Conservation (phyloP, 176 grass and related monocot species). For the Oryza coarctata region DNA sequence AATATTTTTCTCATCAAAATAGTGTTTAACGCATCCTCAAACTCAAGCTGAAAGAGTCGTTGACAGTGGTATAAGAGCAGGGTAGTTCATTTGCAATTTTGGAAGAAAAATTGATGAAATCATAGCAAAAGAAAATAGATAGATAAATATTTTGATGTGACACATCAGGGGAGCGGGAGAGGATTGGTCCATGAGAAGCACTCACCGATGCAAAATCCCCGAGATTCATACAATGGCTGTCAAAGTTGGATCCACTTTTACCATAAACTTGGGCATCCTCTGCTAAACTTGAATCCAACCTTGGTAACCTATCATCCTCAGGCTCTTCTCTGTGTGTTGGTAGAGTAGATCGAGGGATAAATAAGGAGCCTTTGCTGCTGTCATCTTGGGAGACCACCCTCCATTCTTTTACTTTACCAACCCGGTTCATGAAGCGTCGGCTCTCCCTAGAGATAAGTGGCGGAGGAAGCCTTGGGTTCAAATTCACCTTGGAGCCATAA, state of each 20-base stretch:
- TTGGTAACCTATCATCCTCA: slow-evolving; percentile 84
- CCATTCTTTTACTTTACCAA: slow-evolving; percentile 62
- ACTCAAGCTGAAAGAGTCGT: slow-evolving; percentile 4
- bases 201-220: slow-evolving; percentile 63
- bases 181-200: not conserved
- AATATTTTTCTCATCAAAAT: slow-evolving; percentile 4
- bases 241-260: slow-evolving; percentile 31
- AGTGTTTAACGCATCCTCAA: not conserved
- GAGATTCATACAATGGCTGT: slow-evolving; percentile 43
- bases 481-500: slow-evolving; percentile 87
- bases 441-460: slow-evolving; percentile 83
- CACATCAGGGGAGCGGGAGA: not conserved
- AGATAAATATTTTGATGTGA: slow-evolving; percentile 4
- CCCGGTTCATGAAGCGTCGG: slow-evolving; percentile 61
- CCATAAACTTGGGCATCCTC: slow-evolving; percentile 48
- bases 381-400: slow-evolving; percentile 54
- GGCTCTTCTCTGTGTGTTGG: slow-evolving; percentile 93
- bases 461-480: slow-evolving; percentile 96
- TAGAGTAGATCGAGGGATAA: slow-evolving; percentile 64
- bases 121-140: slow-evolving; percentile 4
- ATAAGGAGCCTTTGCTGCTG: slow-evolving; percentile 52
- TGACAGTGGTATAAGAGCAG: not conserved
- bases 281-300: slow-evolving; percentile 52
- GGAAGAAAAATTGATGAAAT: slow-evolving; percentile 16
- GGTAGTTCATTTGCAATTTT: slow-evolving; percentile 2